Evolutionary conservation across 768 basidiomycete genomes (phyloP).

Genomic region (Mycena filopes): DNA sequence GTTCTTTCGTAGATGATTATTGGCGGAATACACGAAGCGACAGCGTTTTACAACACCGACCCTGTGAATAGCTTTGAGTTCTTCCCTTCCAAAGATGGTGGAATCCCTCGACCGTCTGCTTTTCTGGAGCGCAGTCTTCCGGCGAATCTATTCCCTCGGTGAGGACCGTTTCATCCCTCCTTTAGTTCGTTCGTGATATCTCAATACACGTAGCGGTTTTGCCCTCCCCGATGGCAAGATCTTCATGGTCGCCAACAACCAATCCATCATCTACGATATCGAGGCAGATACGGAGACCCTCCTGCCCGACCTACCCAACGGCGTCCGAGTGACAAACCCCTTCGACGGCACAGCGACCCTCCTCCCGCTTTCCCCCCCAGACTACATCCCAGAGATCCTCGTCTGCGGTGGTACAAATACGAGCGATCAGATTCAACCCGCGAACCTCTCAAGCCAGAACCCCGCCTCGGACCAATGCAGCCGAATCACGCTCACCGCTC

Average conservation of each 20-base stretch:
- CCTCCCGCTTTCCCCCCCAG: constrained; percentile 29
- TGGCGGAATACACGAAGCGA: constrained; percentile 40
- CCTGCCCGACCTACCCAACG: constrained; percentile 28
- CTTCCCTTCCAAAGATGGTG: constrained; percentile 45
- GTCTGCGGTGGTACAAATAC: constrained; percentile 33
- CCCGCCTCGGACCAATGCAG: constrained; percentile 48
- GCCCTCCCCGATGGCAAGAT: constrained; percentile 31
- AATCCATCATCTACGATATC: constrained; percentile 32
- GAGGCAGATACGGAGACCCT: constrained; percentile 25
- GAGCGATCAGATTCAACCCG: constrained; percentile 42
- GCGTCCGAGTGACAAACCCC: constrained; percentile 26
- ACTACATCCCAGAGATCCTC: constrained; percentile 29
- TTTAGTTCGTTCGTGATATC: not conserved
- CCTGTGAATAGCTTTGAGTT: constrained; percentile 45
- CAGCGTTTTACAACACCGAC: constrained; percentile 42
- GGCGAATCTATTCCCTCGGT: constrained; percentile 61
- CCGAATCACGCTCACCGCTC: constrained; percentile 51
- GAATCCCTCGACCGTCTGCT: constrained; percentile 45
- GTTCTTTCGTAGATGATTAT: constrained; percentile 40
- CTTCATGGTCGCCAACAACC: constrained; percentile 31
- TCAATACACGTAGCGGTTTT: not conserved
- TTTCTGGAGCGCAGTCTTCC: constrained; percentile 57
- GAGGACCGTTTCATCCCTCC: constrained; percentile 19
- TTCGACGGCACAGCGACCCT: constrained; percentile 28
- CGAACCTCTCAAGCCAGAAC: constrained; percentile 64